phyloP scores from a whole-genome alignment of 2,329 filamentous ascomycete species.

The Emergomyces orientalis region DNA sequence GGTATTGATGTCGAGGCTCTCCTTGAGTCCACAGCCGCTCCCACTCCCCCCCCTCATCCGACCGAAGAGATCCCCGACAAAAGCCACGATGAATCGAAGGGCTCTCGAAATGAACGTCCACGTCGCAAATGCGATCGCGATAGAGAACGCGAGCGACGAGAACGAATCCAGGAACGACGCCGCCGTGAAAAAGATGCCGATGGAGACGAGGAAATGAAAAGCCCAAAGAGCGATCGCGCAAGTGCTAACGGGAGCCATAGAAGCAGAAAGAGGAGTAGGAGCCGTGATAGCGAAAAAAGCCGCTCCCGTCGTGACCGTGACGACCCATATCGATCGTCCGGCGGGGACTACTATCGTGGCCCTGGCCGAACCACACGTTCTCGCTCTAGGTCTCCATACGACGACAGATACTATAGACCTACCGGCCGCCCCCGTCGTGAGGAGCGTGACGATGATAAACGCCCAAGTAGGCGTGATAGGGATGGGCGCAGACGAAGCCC shows the following conservation, averaged over 20 bases:
- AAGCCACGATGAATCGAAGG: slow-evolving; percentile 49
- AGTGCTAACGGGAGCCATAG: slow-evolving; percentile 60
- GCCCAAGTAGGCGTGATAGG: slow-evolving; percentile 45
- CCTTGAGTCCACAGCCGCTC: slow-evolving; percentile 71
- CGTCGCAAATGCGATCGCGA: slow-evolving; percentile 49
- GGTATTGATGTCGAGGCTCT: slow-evolving; percentile 79
- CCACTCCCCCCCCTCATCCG: slow-evolving; percentile 23
- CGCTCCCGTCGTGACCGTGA: slow-evolving; percentile 62
- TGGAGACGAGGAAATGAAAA: slow-evolving; percentile 52
- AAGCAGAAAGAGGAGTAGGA: slow-evolving; percentile 71
- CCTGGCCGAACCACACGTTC: slow-evolving; percentile 53
- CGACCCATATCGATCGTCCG: slow-evolving; percentile 38
- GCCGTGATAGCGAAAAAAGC: slow-evolving; percentile 65
- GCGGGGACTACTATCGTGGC: slow-evolving; percentile 63
- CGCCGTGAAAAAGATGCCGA: slow-evolving; percentile 44
- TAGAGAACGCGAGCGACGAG: slow-evolving; percentile 50
- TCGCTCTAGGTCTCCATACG: slow-evolving; percentile 62
- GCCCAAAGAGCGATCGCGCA: slow-evolving; percentile 64
- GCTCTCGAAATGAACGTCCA: slow-evolving; percentile 44
- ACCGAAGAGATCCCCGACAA: slow-evolving; percentile 41
- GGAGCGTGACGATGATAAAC: slow-evolving; percentile 40
- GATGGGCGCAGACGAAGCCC: slow-evolving; percentile 40
- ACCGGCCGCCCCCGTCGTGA: slow-evolving; percentile 42
- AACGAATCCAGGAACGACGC: slow-evolving; percentile 47
- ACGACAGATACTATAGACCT: slow-evolving; percentile 49